Percentiles rank a stretch among this genome's conserved stretches.
These are phyloP conservation scores for Silene coronaria DNA, from an alignment of 179 eudicot species.

Conservation along the genomic window DNA sequence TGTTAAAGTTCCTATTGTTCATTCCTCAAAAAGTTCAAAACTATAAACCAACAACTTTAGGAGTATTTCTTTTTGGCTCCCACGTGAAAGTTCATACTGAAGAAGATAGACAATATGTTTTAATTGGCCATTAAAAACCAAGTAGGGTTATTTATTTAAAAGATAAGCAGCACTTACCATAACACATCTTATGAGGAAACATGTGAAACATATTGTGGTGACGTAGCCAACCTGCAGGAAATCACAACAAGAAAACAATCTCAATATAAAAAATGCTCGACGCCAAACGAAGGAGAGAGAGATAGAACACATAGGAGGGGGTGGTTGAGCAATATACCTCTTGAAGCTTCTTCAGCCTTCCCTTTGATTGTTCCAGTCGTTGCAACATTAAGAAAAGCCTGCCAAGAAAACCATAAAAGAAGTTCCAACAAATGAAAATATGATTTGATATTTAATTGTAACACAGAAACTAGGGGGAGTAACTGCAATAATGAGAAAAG, in stretches of 20 bases:
- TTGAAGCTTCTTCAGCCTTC: conserved; percentile 79
- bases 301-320: neutral
- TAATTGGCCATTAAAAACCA: neutral
- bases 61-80: neutral
- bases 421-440: neutral
- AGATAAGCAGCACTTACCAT: conserved; percentile 56
- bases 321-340: conserved; percentile 43
- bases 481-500: conserved; percentile 12
- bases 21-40: no score
- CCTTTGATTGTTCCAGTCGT: conserved; percentile 84
- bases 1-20: no score
- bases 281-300: neutral
- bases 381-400: conserved; percentile 89
- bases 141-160: neutral
- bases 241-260: conserved; percentile 5
- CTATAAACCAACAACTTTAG: neutral
- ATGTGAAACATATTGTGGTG: conserved; percentile 81
- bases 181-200: conserved; percentile 80
- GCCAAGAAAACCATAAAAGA: conserved; percentile 10
- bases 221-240: conserved; percentile 89
- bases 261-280: neutral
- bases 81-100: neutral
- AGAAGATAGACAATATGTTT: neutral
- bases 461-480: neutral
- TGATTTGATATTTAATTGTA: neutral